Base-by-base conservation (phyloP, 2,329 filamentous ascomycete species). In the Colletotrichum acutatum region DNA sequence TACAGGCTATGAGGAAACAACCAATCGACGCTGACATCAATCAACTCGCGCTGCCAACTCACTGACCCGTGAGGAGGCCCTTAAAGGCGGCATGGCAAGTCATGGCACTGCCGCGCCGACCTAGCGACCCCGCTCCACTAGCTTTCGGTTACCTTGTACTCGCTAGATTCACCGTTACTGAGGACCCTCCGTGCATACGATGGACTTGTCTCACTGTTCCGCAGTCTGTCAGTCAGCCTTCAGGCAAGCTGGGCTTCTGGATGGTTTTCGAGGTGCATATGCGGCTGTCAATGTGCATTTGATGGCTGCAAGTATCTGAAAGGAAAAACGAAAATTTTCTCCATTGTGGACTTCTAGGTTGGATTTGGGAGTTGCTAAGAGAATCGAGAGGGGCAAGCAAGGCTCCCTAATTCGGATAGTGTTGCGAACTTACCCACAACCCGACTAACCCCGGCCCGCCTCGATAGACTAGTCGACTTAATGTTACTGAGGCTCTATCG, bases 361-460 rank as follows among this genome's bases (percentile, higher is more conserved):
- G 32, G 66, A 54, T 63, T 67, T 49, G 37, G 42, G 42, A 49
- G 42, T 64, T 60, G 70, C 54, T 49, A 54, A 26, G 54, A 61
- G n/a, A 26, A 56, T 16, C 34, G 9, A 71, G 49, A 70, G 66
- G 67, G 56, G 49, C 66, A 61, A 34, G 60, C 61, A 61, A 24
- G 42, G 54, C 28, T 54, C 34, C 70, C 71, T 49, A 30, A 73
- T 66, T 32, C 19, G 71, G 66, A 71, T 67, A 70, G 66, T 42
- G 54, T 73, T 73, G 71, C 71, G 71, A 73, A 56, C 28, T 46
- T 61, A 73, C 28, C 70, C 71, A 66, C 71, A 60, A 58, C 37
- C 46, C 65, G 32, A n/a, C 32, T 9, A 14, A 52, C 64, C 58
- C 34, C 34, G 54, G 60, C 34, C 34, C 54, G 7, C 52, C 32